Base-by-base conservation (phyloP, 2,329 filamentous ascomycete genomes). In the Trichophyton verrucosum region DNA sequence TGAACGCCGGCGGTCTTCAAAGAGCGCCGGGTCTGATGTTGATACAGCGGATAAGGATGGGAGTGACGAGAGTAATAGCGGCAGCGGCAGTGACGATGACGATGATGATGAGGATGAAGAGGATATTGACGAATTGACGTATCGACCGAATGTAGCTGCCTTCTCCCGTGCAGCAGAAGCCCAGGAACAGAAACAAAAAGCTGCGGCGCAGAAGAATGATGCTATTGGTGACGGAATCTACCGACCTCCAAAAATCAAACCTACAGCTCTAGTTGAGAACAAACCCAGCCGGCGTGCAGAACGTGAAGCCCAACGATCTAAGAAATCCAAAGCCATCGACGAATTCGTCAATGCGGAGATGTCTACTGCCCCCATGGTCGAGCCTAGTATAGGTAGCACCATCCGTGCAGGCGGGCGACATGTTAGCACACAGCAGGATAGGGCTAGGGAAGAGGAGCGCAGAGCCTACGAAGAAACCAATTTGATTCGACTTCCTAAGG, bases 351-450 rank as follows among this genome's bases (percentile, higher is more conserved):
- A 82, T 57, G 85, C 88, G 17, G 94, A 99, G 73, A 80, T 97
- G 62, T 91, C 90, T 0, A 75, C 81, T 4, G 89, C 89, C 1
- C 94, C 94, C 0, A 75, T 89, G 61, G 89, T 91, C 1, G 83
- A 95, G 72, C 91, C 92, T 60, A 95, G 88, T 66, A 95, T 99
- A 68, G 95, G 94, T 63, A 94, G 88, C 61, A 96, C 89, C 17
- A 95, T 96, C 67, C 80, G 86, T 3, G 80, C 85, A 57, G 86
- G 88, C 57, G 94, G 94, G 38, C 84, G 92, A 64, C 84, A 84
- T 71, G 84, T 85, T 69, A 94, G 91, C 79, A 89, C 88, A 3
- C 82, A 85, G 13, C 80, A 84, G 38, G 87, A 96, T 71, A 83
- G 88, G 61, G 84, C 84, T 64, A 83, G 84, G 46, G 91, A 97